Base-by-base conservation (phyloP, 1,284 basidiomycete genomes). In the Leccinum solheimii region DNA sequence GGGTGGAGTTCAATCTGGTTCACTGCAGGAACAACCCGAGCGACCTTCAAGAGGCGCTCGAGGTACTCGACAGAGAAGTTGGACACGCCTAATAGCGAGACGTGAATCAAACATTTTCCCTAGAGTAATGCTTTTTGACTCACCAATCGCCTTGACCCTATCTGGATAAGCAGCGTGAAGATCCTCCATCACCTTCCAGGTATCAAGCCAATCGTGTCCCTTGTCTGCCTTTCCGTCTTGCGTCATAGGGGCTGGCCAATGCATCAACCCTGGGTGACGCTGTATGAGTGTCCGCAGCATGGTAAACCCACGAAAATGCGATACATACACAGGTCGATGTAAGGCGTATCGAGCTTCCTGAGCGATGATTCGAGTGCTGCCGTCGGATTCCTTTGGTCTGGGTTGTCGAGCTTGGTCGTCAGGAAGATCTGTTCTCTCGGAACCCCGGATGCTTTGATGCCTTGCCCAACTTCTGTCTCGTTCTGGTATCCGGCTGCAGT, bases 1-100 rank as follows among this genome's bases (percentile, higher is more conserved):
- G 90, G 88, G 75, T 93, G 91, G 40, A 90, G 80, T 76, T 92
- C 91, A 61, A 91, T 80, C 76, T 94, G 92, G 75, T 93, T 92
- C 36, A 89, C 87, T 2, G 90, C 91, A n/a, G 92, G 92, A 27
- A 88, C 76, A 61, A 91, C 79, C 36, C 83, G 84, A 57, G 85
- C 82, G 43, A 81, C 79, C 63, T 80, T 80, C 43, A 92, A 77
- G 38, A 91, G 79, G 38, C 82, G 78, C 63, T 84, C 77, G 49
- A 91, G 76, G 74, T 79, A 89, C 61, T 82, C 74, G 57, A 86
- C 78, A 21, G 85, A 88, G 69, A 90, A 83, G 77, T 91, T 91
- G 60, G 87, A 90, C 54, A 91, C 85, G 67, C 88, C 84, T 82
- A 40, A 38, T 43, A 38, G 10, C 57, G 5, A 27, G 16, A 27